phyloP scores from a whole-genome alignment of 2,329 filamentous ascomycete species.

The Fonsecaea pugnacius region DNA sequence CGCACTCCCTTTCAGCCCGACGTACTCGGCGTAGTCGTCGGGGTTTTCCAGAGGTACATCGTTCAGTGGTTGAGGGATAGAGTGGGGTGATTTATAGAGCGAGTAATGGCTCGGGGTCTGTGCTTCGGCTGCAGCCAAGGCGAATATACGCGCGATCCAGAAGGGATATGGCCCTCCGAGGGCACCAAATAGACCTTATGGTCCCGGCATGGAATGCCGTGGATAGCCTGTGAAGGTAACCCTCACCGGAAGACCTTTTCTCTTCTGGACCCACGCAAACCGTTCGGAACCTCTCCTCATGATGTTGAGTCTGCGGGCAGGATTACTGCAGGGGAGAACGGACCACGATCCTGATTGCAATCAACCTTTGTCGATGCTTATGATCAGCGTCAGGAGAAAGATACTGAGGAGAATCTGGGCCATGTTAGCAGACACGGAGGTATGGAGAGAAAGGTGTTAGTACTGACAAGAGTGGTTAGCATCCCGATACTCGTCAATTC shows the following conservation, averaged over 20 bases:
- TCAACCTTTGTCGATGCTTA: slow-evolving; percentile 26
- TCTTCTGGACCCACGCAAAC: background rate
- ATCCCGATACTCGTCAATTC: slow-evolving; percentile 30
- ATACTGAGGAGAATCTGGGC: slow-evolving; percentile 28
- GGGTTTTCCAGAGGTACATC: background rate
- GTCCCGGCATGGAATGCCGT: background rate
- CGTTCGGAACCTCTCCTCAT: background rate
- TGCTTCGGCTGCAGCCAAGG: slow-evolving; percentile 5
- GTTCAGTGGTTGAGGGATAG: background rate
- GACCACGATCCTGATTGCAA: background rate
- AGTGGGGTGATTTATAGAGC: background rate
- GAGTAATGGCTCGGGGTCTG: background rate
- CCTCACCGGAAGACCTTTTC: background rate
- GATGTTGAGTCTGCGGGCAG: background rate
- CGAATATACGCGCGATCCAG: background rate
- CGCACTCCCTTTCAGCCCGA: background rate
- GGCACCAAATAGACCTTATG: background rate
- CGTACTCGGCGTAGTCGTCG: background rate
- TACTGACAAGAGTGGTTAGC: slow-evolving; percentile 31
- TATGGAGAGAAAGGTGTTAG: background rate
- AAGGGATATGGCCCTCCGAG: background rate
- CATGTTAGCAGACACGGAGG: slow-evolving; percentile 14
- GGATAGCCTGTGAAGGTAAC: background rate
- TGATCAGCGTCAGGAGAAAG: slow-evolving; percentile 29
- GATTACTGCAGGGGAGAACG: background rate